These are phyloP conservation scores for Plectosphaerella sp. DNA, from an alignment of 2,329 filamentous ascomycete genomes.

Conservation along the genomic window DNA sequence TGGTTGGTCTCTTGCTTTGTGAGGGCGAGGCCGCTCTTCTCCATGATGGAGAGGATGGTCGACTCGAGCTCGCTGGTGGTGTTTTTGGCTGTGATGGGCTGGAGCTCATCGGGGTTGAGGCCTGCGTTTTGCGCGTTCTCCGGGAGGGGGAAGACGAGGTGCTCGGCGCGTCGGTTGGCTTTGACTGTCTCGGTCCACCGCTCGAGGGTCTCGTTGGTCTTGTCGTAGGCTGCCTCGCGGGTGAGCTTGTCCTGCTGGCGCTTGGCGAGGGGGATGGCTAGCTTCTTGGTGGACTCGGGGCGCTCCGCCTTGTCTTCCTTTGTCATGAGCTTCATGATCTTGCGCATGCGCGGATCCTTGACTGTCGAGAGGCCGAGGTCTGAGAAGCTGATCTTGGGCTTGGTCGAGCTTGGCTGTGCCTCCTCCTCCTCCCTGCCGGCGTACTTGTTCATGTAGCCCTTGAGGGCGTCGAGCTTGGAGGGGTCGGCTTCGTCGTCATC, in stretches of 20 bases:
- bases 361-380: conserved; percentile 70
- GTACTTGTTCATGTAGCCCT: conserved; percentile 66
- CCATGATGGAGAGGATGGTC: conserved; percentile 82
- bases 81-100: conserved; percentile 57
- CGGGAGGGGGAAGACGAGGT: conserved; percentile 80
- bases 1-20: conserved; percentile 37
- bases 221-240: conserved; percentile 77
- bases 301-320: conserved; percentile 52
- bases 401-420: conserved; percentile 19
- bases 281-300: conserved; percentile 54
- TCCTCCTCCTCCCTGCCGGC: conserved; percentile 58
- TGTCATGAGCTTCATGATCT: conserved; percentile 70
- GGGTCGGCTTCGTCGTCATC: conserved; percentile 42
- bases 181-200: conserved; percentile 96
- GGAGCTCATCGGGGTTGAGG: conserved; percentile 57
- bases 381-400: conserved; percentile 64
- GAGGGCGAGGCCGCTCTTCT: conserved; percentile 74
- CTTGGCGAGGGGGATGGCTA: conserved; percentile 78
- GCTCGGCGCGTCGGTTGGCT: conserved; percentile 85
- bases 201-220: conserved; percentile 85
- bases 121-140: conserved; percentile 62
- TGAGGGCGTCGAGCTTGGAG: conserved; percentile 60
- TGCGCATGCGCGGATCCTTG: conserved; percentile 71
- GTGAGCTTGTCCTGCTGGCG: conserved; percentile 83
- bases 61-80: conserved; percentile 75